A percentile compares a stretch with the other conserved stretches of the same genome.
phyloP scores from a whole-genome alignment of 2,329 filamentous ascomycete species.

The Trichoderma sp. region DNA sequence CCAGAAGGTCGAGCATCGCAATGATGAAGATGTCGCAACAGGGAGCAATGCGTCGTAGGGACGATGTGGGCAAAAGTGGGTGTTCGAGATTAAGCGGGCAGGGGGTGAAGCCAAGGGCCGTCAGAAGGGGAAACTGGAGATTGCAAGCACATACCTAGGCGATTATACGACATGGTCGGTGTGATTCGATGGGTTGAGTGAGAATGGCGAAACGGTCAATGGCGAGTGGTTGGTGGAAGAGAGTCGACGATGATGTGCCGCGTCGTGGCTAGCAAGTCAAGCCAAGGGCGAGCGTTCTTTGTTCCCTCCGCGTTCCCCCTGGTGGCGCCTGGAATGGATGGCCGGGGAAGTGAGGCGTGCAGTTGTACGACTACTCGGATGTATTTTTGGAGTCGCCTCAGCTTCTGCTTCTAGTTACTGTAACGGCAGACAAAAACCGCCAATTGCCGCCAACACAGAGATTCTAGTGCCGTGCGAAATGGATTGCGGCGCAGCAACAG shows the following conservation, averaged over 20 bases:
- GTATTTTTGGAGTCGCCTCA: neutral
- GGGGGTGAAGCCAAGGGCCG: slow-evolving; percentile 23
- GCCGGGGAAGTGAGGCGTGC: neutral
- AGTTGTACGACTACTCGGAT: neutral
- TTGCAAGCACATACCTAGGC: slow-evolving; percentile 60
- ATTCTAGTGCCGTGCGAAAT: neutral
- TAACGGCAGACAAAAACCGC: neutral
- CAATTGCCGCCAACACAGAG: neutral
- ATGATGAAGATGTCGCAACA: slow-evolving; percentile 17
- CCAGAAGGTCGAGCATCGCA: slow-evolving; percentile 4
- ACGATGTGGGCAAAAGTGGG: slow-evolving; percentile 19
- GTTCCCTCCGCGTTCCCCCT: slow-evolving; percentile 6
- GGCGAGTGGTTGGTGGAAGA: neutral
- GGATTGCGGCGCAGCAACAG: slow-evolving; percentile 5
- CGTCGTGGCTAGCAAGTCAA: neutral
- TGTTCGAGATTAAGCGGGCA: slow-evolving; percentile 23
- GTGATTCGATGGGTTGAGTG: neutral
- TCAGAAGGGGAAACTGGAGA: slow-evolving; percentile 27
- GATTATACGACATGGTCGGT: slow-evolving; percentile 69
- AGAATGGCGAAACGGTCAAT: neutral
- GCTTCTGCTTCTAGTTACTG: neutral
- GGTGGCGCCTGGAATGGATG: slow-evolving; percentile 15
- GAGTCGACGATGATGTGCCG: neutral
- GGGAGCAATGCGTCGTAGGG: neutral
- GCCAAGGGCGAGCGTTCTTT: neutral